Evolutionary conservation across 345 rosid genomes (phyloP), one percentile per base, ranked within the genome.

Genomic region (Gossypium longicalyx): DNA sequence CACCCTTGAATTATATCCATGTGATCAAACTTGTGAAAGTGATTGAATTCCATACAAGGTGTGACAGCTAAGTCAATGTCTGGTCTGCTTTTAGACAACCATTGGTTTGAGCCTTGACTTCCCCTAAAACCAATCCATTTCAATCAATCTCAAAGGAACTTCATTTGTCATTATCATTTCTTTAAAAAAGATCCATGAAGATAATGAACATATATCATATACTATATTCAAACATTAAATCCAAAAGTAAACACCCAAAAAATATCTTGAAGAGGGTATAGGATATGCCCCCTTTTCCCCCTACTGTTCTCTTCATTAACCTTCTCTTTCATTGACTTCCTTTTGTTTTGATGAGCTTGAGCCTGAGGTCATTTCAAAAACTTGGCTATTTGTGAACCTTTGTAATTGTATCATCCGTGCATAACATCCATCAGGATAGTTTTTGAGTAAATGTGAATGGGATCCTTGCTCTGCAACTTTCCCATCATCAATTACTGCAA

Each of bases 391-490:
- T 19, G 93, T 89, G 81, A 95, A 95, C 83, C 99, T 89, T 77
- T 95, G 99, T 74, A 95, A 82, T 83, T 95, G 97, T 78, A 90
- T 91, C 99, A 95, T 95, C 72, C 99, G 66, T 17, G 98, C 92
- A 20, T 95, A 95, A 62, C 85, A 82, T 49, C 98, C 98, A 51
- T 93, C 98, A 12, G 98, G 97, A 79, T 84, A 41, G 73, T 91
- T 95, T 83, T 91, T 95, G 68, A 91, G 77, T 11, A 95, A 85
- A 73, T 91, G 93, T 0, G 93, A 87, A 78, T 93, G 99, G 2
- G 98, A 90, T 23, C 99, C 99, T 87, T 89, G 97, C 75, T 91
- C 99, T 1, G 93, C 91, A 3, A 95, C 99, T 80, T 91, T 93
- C 45, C 94, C 99, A 6, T 95, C 99, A 47, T 95, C 97, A 2